Conservation (phyloP, 371 early-diverging fungal species). For the Syncephalastrum monosporum region DNA sequence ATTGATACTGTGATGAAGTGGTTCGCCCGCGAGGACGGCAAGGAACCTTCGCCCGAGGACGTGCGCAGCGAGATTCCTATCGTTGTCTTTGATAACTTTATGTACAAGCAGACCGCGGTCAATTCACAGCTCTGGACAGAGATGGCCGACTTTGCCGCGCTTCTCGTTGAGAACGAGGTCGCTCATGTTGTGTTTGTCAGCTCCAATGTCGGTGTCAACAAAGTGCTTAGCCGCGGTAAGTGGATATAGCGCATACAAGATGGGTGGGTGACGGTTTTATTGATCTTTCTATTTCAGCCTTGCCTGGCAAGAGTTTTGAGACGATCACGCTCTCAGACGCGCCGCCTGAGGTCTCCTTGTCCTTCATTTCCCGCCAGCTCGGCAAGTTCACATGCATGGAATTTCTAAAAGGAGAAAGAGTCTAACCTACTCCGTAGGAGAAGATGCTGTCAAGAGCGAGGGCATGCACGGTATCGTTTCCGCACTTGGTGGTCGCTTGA, state of each 20-base stretch:
- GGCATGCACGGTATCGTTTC: conserved; percentile 55
- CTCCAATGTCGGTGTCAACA: conserved; percentile 72
- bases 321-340: conserved; percentile 72
- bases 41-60: conserved; percentile 16
- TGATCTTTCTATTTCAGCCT: conserved; percentile 35
- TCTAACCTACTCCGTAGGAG: no score
- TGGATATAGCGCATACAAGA: neutral
- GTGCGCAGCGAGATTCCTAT: conserved; percentile 68
- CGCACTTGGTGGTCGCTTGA: conserved; percentile 86
- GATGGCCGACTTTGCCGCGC: conserved; percentile 77
- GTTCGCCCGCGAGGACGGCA: conserved; percentile 8
- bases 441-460: conserved; percentile 21
- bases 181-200: conserved; percentile 93
- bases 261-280: neutral
- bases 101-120: conserved; percentile 68
- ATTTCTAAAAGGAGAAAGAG: neutral
- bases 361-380: conserved; percentile 62
- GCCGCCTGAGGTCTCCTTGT: conserved; percentile 59
- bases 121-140: conserved; percentile 64
- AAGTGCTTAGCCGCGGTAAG: conserved; percentile 67
- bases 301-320: conserved; percentile 79
- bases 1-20: no score
- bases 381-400: conserved; percentile 14
- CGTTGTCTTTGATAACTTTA: conserved; percentile 84
- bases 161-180: conserved; percentile 71